Evolutionary conservation across 768 basidiomycete genomes (phyloP), one percentile per base, ranked within the genome.

Genomic region (Cyclocybe cylindracea): DNA sequence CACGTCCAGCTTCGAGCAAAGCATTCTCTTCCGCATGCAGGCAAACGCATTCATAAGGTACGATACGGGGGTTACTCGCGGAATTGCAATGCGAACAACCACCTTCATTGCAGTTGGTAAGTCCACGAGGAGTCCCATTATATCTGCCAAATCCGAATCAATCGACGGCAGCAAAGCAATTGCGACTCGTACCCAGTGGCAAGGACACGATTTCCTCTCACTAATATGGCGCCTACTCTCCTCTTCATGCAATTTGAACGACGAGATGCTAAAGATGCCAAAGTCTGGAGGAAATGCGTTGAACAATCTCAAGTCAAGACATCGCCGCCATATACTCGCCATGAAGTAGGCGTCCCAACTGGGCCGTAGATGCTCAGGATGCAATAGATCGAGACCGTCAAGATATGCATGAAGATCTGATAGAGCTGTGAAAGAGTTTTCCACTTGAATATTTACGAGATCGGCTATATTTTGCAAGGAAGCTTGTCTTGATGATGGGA

Each of bases 1-100:
- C 97, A 51, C 92, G 72, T 13, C 97, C 96, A 1, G 94, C 94
- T 72, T 98, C 96, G 2, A 98, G 70, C 10, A 98, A 75, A 0
- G 96, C 97, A 63, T 98, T 99, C 72, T 99, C 97, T 70, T 99
- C 97, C 0, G 97, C 97, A 66, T 99, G 97, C 8, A 99, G 73
- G 63, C 97, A 99, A 2, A 98, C 75, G 62, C 97, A 99, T 64
- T 92, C 92, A 44, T 84, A 78, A 11, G 83, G 70, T 44, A 71
- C 73, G 36, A 80, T 76, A 24, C 70, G 69, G 3, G 74, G 62
- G 8, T 72, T 70, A 2, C 72, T 44, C 6, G 52, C 74, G 14
- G 78, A 82, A 61, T 89, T 89, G 70, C 97, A 99, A 29, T 84
- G 78, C 3, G 73, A 57, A 67, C 97, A 99, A 13, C 97, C 96